Evolutionary conservation across 345 rosid genomes (phyloP).

Genomic region (Passiflora organensis): DNA sequence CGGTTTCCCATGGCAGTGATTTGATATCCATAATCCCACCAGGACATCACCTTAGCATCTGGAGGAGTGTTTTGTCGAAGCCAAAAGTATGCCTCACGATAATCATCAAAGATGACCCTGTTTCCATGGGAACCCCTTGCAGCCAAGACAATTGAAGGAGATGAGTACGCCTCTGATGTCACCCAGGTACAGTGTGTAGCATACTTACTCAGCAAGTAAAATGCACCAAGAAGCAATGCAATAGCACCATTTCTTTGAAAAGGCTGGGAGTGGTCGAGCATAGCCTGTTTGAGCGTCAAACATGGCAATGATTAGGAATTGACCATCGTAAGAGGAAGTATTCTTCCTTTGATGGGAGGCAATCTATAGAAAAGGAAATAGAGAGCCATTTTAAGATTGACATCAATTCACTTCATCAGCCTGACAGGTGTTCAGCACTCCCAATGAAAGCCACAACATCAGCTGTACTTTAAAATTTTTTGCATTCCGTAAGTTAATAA

Average conservation of each 20-base stretch:
- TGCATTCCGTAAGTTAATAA: no score
- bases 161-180: slow-evolving; percentile 97
- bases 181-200: slow-evolving; percentile 98
- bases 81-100: slow-evolving; percentile 99
- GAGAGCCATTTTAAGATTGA: no score
- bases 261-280: slow-evolving; percentile 94
- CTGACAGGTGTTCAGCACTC: no score
- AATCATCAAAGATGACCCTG: slow-evolving; percentile 92
- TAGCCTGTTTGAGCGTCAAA: slow-evolving; percentile 44
- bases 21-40: slow-evolving; percentile 99
- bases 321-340: background rate
- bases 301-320: background rate
- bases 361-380: no score
- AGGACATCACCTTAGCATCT: slow-evolving; percentile 98
- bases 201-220: slow-evolving; percentile 84
- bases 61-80: slow-evolving; percentile 93
- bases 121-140: slow-evolving; percentile 99
- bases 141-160: slow-evolving; percentile 96
- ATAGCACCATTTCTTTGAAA: slow-evolving; percentile 81
- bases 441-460: no score
- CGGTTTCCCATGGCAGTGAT: slow-evolving; percentile 99
- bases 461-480: no score
- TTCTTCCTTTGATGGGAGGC: no score
- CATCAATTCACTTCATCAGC: no score
- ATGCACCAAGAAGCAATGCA: slow-evolving; percentile 81